Evolutionary conservation across 78 protist species (phyloP).

Genomic region (Isochrysis galbana): DNA sequence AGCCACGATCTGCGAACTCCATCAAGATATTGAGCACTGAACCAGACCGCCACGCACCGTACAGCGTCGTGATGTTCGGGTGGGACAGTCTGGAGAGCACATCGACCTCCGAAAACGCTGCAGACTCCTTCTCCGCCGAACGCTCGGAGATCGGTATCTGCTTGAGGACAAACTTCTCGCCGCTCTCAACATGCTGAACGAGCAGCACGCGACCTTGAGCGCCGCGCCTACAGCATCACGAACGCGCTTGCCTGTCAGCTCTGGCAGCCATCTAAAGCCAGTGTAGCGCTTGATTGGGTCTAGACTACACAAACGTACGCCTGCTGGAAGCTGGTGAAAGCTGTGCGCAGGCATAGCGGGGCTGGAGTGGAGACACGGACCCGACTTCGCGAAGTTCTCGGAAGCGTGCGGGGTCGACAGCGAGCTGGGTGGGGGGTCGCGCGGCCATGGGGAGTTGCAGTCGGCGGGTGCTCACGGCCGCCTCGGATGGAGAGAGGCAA

Average conservation of each 20-base stretch:
- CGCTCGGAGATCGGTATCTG: neutral
- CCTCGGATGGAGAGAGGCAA: no score
- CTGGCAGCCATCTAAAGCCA: no score
- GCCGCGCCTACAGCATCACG: neutral
- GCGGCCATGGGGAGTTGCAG: no score
- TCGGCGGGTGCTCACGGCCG: no score
- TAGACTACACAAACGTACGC: no score
- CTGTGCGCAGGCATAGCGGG: neutral
- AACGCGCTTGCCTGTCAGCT: no score
- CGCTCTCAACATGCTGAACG: neutral
- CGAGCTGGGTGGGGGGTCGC: no score
- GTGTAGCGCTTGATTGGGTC: no score
- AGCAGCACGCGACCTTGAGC: neutral
- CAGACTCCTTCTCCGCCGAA: neutral
- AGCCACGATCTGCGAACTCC: constrained; percentile 16
- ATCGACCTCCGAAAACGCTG: neutral
- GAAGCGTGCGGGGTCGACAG: neutral
- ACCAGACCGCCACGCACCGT: neutral
- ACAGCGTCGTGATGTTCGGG: neutral
- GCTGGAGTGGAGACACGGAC: neutral
- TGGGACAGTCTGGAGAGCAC: neutral
- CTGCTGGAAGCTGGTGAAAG: neutral
- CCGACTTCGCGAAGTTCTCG: neutral
- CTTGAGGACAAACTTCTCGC: neutral
- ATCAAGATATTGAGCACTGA: neutral